Evolutionary conservation across 2,329 filamentous ascomycete genomes (phyloP), one percentile per base, ranked within the genome.

Genomic region (Penicillium polonicum): DNA sequence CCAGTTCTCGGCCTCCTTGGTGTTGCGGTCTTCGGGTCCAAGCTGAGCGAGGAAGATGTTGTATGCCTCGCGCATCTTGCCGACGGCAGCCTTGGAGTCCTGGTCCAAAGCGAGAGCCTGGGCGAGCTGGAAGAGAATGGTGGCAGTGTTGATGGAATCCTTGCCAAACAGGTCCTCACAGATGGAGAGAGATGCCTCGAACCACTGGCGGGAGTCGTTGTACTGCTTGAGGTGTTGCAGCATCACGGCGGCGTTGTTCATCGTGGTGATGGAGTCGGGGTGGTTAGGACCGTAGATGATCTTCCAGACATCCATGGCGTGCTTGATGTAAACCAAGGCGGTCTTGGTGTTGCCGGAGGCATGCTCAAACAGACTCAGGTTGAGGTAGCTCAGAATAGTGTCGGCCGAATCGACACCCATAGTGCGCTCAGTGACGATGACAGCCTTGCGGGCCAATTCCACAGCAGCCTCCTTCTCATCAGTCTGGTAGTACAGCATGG

Each of bases 231-330:
- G 84, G 55, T 92, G 88, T 77, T 99, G 94, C 58, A 99, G 86
- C 94, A 99, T 99, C 59, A 99, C 94, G 8, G 94, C 94, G 21
- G 91, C 93, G 71, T 99, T 99, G 84, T 97, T 99, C 77, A 97
- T 89, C 17, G 94, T 97, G 9, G 95, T 99, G 77, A 99, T 97
- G 9, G 92, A 96, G 78, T 99, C 94, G 3, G 94, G 94, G 77
- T 99, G 94, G 68, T 91, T 89, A 31, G 88, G 81, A 33, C 94
- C 94, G 72, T 97, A 99, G 68, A 97, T 93, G 68, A 97, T 85
- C 81, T 96, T 97, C 93, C 93, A 97, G 61, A 99, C 82, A 72
- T 94, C 88, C 65, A 99, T 84, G 7, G 94, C 94, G 74, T 99
- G 94, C 73, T 90, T 91, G 64, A 95, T 89, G 73, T 96, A 97